Evolutionary conservation across 2,329 filamentous ascomycete species (phyloP).

Genomic region (Calonectria honghensis): DNA sequence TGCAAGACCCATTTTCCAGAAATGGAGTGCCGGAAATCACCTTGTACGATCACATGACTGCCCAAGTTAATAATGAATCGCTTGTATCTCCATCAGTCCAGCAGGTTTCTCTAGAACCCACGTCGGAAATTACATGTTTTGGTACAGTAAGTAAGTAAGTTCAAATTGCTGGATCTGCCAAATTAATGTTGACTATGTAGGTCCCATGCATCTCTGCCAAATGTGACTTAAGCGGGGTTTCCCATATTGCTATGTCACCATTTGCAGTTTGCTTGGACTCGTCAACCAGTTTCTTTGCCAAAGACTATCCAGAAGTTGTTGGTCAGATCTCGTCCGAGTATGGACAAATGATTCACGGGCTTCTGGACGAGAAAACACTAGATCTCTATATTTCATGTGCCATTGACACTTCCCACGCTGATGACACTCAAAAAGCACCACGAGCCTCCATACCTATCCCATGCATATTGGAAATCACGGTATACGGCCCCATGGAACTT

Average conservation of each 20-base stretch:
- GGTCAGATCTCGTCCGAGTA: constrained; percentile 29
- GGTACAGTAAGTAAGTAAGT: constrained; percentile 40
- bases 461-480: constrained; percentile 47
- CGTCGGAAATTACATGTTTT: constrained; percentile 35
- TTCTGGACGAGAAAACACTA: constrained; percentile 40
- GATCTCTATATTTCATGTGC: constrained; percentile 26
- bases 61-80: background rate
- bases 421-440: background rate
- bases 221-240: background rate
- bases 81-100: background rate
- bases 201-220: constrained; percentile 28
- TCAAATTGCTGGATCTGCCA: background rate
- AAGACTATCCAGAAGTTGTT: background rate
- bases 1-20: background rate
- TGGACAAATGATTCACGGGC: constrained; percentile 42
- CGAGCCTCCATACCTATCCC: background rate
- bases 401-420: background rate
- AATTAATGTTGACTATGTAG: constrained; percentile 17
- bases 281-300: constrained; percentile 21
- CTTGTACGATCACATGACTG: background rate
- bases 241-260: rapidly evolving
- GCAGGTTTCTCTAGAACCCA: background rate
- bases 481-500: constrained; percentile 56
- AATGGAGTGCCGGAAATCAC: background rate
- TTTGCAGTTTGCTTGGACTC: constrained; percentile 31